phyloP scores from a whole-genome alignment of 768 basidiomycete species.

The Russula griseocarnosa region DNA sequence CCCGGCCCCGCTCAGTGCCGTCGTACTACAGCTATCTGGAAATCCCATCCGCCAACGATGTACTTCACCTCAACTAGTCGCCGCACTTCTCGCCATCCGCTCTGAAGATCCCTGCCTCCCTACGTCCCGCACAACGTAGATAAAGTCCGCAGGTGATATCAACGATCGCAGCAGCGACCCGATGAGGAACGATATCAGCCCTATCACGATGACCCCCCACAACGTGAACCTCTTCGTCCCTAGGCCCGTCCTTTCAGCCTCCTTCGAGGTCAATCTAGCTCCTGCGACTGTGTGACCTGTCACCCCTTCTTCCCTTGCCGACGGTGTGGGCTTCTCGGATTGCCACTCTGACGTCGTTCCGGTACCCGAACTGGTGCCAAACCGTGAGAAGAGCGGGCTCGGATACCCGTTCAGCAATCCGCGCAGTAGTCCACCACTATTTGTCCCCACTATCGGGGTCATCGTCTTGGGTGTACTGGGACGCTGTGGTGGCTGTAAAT shows the following conservation, averaged over 20 bases:
- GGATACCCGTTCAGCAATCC: conserved; percentile 60
- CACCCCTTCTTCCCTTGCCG: background rate
- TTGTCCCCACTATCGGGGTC: conserved; percentile 31
- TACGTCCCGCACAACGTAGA: conserved; percentile 65
- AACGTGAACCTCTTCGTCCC: conserved; percentile 38
- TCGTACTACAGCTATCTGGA: conserved; percentile 80
- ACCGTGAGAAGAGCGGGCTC: conserved; percentile 54
- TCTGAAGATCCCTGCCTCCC: conserved; percentile 47
- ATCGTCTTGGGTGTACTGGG: conserved; percentile 28
- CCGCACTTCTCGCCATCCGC: conserved; percentile 82
- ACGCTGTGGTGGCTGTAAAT: conserved; percentile 28
- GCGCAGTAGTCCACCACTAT: conserved; percentile 42
- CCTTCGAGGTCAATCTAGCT: background rate
- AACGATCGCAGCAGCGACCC: conserved; percentile 88
- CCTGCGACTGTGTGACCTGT: conserved; percentile 9
- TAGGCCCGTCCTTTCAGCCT: conserved; percentile 9
- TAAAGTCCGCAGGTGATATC: conserved; percentile 86
- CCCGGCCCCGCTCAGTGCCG: conserved; percentile 44
- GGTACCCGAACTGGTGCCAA: conserved; percentile 35
- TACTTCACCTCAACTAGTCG: conserved; percentile 80
- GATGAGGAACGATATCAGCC: conserved; percentile 84
- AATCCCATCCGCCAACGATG: conserved; percentile 79
- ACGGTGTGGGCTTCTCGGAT: conserved; percentile 25
- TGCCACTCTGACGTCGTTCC: conserved; percentile 22
- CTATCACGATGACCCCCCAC: conserved; percentile 66